A percentile compares a stretch with the other conserved stretches of the same genome.
These are phyloP conservation scores for Geotrichum candidum DNA, from an alignment of 1,139 yeast species.

Conservation along the genomic window DNA sequence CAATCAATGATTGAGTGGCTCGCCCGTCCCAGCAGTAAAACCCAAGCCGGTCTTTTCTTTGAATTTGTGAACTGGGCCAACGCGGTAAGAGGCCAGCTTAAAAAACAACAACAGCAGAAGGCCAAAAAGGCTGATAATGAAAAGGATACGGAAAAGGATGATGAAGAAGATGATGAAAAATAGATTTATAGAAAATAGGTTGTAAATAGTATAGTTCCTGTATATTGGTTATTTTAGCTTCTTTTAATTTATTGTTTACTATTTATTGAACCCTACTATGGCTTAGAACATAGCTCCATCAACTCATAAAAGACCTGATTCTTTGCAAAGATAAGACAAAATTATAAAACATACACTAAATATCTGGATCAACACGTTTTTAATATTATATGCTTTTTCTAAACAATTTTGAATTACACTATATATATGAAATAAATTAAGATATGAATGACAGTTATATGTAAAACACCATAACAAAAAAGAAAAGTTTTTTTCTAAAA, in stretches of 20 bases:
- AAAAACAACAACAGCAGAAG: background rate
- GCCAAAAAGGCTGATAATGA: background rate
- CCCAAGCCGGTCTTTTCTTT: constrained; percentile 58
- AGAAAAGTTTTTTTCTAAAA: background rate
- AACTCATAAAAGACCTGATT: too few species aligned
- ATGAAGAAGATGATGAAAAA: background rate
- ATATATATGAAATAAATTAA: background rate
- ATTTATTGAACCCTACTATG: too few species aligned
- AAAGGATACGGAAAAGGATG: background rate
- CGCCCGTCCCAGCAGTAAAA: constrained; percentile 41
- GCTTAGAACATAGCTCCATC: too few species aligned
- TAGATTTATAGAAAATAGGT: background rate
- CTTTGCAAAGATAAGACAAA: background rate
- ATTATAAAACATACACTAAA: too few species aligned
- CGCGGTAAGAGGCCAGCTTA: constrained; percentile 10
- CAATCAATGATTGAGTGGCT: constrained; percentile 59
- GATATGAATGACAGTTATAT: background rate
- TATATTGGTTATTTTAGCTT: background rate
- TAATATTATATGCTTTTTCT: too few species aligned
- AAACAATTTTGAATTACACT: too few species aligned
- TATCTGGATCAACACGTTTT: too few species aligned
- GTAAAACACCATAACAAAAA: background rate
- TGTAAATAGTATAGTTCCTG: background rate
- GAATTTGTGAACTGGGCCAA: constrained; percentile 76
- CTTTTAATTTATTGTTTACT: background rate